Evolutionary conservation across 2,329 filamentous ascomycete genomes (phyloP).

Genomic region (Aspergillus sojae): DNA sequence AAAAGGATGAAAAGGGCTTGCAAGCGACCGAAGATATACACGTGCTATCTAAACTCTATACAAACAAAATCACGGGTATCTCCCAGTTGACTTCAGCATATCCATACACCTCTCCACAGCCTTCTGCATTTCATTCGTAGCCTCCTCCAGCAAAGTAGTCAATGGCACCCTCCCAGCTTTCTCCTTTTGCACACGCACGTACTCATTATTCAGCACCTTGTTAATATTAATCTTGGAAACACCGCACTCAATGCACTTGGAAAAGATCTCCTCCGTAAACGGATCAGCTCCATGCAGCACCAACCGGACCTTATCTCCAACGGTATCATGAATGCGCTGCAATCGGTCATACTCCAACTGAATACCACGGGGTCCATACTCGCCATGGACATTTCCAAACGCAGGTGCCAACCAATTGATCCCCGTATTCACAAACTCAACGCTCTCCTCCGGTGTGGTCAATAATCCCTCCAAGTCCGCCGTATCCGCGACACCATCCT

Average conservation of each 20-base stretch:
- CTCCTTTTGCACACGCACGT: conserved; percentile 51
- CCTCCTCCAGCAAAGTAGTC: conserved; percentile 58
- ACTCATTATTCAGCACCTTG: conserved; percentile 58
- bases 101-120: conserved; percentile 61
- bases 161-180: conserved; percentile 55
- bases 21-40: not conserved
- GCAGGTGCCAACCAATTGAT: conserved; percentile 75
- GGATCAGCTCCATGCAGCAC: conserved; percentile 63
- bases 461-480: conserved; percentile 64
- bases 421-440: conserved; percentile 70
- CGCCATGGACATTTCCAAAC: conserved; percentile 76
- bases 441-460: conserved; percentile 69
- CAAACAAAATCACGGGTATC: conserved; percentile 25
- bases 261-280: conserved; percentile 58
- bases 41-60: not conserved
- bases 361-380: conserved; percentile 68
- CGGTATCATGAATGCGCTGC: conserved; percentile 51
- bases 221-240: conserved; percentile 63
- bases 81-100: conserved; percentile 46
- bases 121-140: conserved; percentile 57
- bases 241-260: conserved; percentile 57
- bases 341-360: conserved; percentile 63
- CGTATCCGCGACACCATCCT: conserved; percentile 73
- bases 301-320: conserved; percentile 53
- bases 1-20: not conserved